Percentiles rank a stretch among this genome's conserved stretches.
These are phyloP conservation scores for Spathaspora boniae DNA, from an alignment of 805 yeast species.

Conservation along the genomic window DNA sequence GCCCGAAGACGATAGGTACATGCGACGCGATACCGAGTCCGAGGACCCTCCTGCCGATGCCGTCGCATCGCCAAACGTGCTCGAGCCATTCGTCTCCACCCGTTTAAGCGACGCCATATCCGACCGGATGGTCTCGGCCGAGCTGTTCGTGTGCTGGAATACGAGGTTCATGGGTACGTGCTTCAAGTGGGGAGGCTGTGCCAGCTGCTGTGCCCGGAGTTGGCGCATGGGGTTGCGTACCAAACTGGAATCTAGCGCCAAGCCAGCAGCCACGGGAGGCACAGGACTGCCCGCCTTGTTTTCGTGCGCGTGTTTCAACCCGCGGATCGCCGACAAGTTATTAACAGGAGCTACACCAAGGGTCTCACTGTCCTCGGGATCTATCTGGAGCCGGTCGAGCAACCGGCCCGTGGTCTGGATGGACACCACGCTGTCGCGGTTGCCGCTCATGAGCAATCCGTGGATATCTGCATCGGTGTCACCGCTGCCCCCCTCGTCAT, in stretches of 20 bases:
- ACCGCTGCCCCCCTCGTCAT: slow-evolving; percentile 15
- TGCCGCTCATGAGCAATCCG: slow-evolving; percentile 6
- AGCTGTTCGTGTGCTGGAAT: slow-evolving; percentile 19
- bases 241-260: background rate
- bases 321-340: slow-evolving; percentile 2
- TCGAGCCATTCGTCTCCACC: slow-evolving; percentile 2
- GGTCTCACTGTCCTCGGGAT: slow-evolving; percentile 5
- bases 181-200: slow-evolving; percentile 11
- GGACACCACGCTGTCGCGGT: slow-evolving; percentile 20
- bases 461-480: slow-evolving; percentile 5
- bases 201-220: slow-evolving; percentile 2
- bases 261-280: background rate
- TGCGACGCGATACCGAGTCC: too few species aligned
- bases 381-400: slow-evolving; percentile 26
- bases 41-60: background rate
- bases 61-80: too few species aligned
- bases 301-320: slow-evolving; percentile 2
- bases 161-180: slow-evolving; percentile 18
- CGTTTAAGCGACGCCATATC: slow-evolving; percentile 14
- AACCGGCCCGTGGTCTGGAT: slow-evolving; percentile 29
- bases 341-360: background rate
- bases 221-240: slow-evolving; percentile 1
- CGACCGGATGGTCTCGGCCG: slow-evolving; percentile 24
- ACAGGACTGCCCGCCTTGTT: slow-evolving; percentile 1
- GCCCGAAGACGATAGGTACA: too few species aligned